phyloP scores from a whole-genome alignment of 768 basidiomycete species.

The Tubosaeta brunneosetosa region DNA sequence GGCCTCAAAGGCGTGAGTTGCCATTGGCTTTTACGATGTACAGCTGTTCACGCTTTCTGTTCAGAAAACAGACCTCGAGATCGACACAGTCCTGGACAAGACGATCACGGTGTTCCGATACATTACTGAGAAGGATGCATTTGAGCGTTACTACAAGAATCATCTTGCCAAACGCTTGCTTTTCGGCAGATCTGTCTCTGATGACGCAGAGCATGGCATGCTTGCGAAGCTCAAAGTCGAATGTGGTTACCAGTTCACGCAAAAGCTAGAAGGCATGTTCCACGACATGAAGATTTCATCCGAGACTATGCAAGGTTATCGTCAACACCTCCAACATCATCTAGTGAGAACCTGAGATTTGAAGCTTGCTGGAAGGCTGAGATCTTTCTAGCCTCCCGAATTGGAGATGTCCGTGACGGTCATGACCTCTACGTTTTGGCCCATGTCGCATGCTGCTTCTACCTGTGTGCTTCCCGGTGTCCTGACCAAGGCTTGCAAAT shows the following conservation, averaged over 20 bases:
- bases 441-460: slow-evolving; percentile 62
- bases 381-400: slow-evolving; percentile 53
- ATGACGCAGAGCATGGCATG: slow-evolving; percentile 98
- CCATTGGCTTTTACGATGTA: background rate
- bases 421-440: slow-evolving; percentile 98
- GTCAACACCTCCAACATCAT: slow-evolving; percentile 50
- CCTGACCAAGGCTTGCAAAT: slow-evolving; percentile 60
- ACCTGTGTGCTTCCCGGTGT: slow-evolving; percentile 64
- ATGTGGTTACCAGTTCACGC: slow-evolving; percentile 94
- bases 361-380: slow-evolving; percentile 1
- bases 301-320: slow-evolving; percentile 78
- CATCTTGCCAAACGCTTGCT: slow-evolving; percentile 94
- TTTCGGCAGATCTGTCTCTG: slow-evolving; percentile 81
- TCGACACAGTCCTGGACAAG: slow-evolving; percentile 87
- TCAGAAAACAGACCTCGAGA: slow-evolving; percentile 92
- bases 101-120: slow-evolving; percentile 95
- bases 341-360: slow-evolving; percentile 42
- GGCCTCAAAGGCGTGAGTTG: slow-evolving; percentile 85
- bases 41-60: background rate
- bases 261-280: slow-evolving; percentile 99
- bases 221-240: slow-evolving; percentile 95
- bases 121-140: slow-evolving; percentile 92
- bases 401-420: slow-evolving; percentile 86
- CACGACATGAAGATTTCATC: slow-evolving; percentile 87
- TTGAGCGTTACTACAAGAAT: slow-evolving; percentile 95